phyloP scores from a whole-genome alignment of 2,329 filamentous ascomycete genomes.

The Septoria petroselini region DNA sequence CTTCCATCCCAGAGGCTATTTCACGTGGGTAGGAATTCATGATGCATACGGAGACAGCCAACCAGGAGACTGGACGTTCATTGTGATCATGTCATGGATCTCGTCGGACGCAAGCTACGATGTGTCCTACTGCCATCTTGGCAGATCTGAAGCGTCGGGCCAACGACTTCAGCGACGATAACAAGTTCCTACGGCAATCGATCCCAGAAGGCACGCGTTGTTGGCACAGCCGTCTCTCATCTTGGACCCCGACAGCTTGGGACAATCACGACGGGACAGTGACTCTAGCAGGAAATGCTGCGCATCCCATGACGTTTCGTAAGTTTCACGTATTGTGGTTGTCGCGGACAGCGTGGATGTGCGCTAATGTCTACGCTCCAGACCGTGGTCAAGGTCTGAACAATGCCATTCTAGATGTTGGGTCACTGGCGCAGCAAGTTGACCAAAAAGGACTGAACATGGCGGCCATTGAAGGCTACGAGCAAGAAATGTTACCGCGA shows the following conservation, averaged over 20 bases:
- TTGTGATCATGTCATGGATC: constrained; percentile 26
- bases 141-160: constrained; percentile 19
- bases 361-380: too few relatives aligned
- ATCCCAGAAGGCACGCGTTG: constrained; percentile 23
- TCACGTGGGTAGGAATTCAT: constrained; percentile 26
- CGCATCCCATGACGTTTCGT: constrained; percentile 44
- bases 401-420: constrained; percentile 43
- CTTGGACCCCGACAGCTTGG: constrained; percentile 29
- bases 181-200: constrained; percentile 16
- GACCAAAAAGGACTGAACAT: constrained; percentile 12
- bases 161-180: constrained; percentile 17
- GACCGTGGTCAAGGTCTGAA: constrained; percentile 48
- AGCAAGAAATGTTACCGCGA: constrained; percentile 22
- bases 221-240: constrained; percentile 25
- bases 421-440: constrained; percentile 21
- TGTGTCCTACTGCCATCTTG: constrained; percentile 4
- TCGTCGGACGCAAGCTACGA: constrained; percentile 7
- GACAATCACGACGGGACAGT: constrained; percentile 32
- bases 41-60: constrained; percentile 15
- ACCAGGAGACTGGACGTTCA: constrained; percentile 23
- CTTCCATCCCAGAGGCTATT: constrained; percentile 22
- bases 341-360: too few relatives aligned
- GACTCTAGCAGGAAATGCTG: constrained; percentile 40
- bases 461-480: constrained; percentile 17
- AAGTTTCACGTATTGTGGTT: too few relatives aligned